phyloP scores from a whole-genome alignment of 2,329 filamentous ascomycete species.

The Stemphylium lycopersici region DNA sequence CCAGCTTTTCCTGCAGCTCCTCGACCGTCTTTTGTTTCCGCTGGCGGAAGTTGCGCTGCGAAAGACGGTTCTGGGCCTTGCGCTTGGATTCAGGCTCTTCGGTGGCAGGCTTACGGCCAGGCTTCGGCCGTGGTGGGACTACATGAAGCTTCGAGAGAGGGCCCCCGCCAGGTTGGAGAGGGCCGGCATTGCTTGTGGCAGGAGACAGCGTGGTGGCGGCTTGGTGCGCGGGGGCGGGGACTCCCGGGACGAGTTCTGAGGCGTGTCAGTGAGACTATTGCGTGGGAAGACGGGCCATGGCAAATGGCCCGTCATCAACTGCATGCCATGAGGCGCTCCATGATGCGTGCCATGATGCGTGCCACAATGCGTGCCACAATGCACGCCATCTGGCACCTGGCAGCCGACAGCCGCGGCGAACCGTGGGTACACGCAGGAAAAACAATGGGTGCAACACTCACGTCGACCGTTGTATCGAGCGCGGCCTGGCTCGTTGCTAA shows the following conservation, averaged over 20 bases:
- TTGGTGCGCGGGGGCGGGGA: conserved; percentile 8
- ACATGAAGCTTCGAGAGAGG: conserved; percentile 48
- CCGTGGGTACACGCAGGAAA: conserved; percentile 8
- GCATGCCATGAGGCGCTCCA: too few species aligned
- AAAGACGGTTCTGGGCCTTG: conserved; percentile 91
- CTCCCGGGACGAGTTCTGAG: conserved; percentile 17
- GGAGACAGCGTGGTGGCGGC: conserved; percentile 36
- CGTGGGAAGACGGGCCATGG: too few species aligned
- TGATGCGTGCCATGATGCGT: too few species aligned
- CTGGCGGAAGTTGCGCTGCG: conserved; percentile 89
- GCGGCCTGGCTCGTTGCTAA: conserved; percentile 21
- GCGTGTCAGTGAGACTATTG: conserved; percentile 11
- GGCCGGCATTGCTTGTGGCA: conserved; percentile 22
- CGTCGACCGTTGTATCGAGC: conserved; percentile 21
- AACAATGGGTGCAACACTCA: conserved; percentile 19
- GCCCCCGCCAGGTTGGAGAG: conserved; percentile 43
- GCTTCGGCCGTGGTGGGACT: conserved; percentile 59
- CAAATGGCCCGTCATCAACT: too few species aligned
- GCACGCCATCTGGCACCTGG: neutral
- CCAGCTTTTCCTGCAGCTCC: conserved; percentile 57
- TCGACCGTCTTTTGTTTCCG: conserved; percentile 75
- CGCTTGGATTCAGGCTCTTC: conserved; percentile 92
- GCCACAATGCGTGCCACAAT: neutral
- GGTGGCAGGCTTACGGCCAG: conserved; percentile 90
- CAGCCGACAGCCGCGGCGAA: conserved; percentile 15